Evolutionary conservation across 768 basidiomycete species (phyloP), one percentile per base, ranked within the genome.

Genomic region (Agaricus blazei): DNA sequence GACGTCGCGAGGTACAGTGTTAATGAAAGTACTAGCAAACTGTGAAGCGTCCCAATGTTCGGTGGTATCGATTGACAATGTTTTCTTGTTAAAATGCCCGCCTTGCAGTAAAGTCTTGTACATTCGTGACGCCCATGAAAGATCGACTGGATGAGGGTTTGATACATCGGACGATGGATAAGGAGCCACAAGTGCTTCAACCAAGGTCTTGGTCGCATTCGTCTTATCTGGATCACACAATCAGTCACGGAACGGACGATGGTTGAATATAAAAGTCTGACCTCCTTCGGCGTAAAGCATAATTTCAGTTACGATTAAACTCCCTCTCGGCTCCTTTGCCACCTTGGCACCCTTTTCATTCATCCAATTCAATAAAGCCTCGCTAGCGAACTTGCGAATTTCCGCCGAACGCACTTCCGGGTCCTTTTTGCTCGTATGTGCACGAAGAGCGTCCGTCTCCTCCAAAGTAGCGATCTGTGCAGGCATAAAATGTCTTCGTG

Each of bases 101-200:
- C 94, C 94, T 65, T 95, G 92, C 1, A 97, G 76, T 5, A 97
- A 82, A 5, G 84, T 84, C 67, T 97, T 97, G 78, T 92, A 95
- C 48, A 94, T 65, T 40, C 94, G 80, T 3, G 90, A 87, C 0
- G 87, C 81, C 62, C 93, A 91, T 1, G 92, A 82, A 11, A 93
- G 77, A 63, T 95, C 87, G 56, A 95, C 87, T 14, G 81, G 79
- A 68, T 93, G 90, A 0, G 79, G 76, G 9, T 65, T 66, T 9
- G 72, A 56, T 0, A 73, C 54, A 49, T 84, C 81, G 4, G 74
- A 63, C 23, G 82, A 76, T 0, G 86, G 83, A 65, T 87, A 85
- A 4, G 83, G 72, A 1, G 69, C 62, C 1, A 78, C 68, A 19
- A 93, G 74, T 0, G 82, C 77, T 26, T 71, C 65, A 1, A 92